A percentile compares a stretch with the other conserved stretches of the same genome.
Conservation (phyloP, 257 asterid species). For the Euphrasia confusa region DNA sequence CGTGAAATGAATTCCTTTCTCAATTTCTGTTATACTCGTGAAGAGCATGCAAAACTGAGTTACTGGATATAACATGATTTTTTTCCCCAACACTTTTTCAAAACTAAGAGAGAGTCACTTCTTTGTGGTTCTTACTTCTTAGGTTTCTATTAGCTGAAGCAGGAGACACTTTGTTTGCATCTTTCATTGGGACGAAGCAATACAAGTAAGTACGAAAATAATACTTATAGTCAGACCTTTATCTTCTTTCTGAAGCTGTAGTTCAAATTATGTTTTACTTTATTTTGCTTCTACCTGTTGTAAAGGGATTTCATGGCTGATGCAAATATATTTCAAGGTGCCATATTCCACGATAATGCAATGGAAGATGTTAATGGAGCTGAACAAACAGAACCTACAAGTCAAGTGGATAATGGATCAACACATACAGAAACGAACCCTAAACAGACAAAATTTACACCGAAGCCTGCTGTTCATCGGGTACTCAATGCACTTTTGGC, state of each 20-base stretch:
- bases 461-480: slow-evolving; percentile 95
- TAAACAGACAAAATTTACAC: slow-evolving; percentile 47
- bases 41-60: neutral
- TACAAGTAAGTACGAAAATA: slow-evolving; percentile 61
- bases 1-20: neutral
- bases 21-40: neutral
- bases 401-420: slow-evolving; percentile 39
- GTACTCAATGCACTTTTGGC: slow-evolving; percentile 34
- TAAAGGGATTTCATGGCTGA: slow-evolving; percentile 99
- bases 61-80: neutral
- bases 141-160: slow-evolving; percentile 97
- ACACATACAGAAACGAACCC: slow-evolving; percentile 39
- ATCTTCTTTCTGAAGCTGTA: slow-evolving; percentile 30
- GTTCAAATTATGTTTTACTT: slow-evolving; percentile 50
- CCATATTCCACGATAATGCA: slow-evolving; percentile 82
- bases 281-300: slow-evolving; percentile 47
- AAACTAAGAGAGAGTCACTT: slow-evolving; percentile 3
- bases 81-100: neutral
- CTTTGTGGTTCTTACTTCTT: slow-evolving; percentile 18
- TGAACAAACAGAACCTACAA: slow-evolving; percentile 37
- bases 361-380: slow-evolving; percentile 38
- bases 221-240: slow-evolving; percentile 22
- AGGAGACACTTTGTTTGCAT: slow-evolving; percentile 95
- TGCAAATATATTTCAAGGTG: slow-evolving; percentile 99
- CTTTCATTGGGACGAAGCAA: slow-evolving; percentile 94